phyloP scores from a whole-genome alignment of 2,329 filamentous ascomycete species.

The Dactylonectria macrodidyma region DNA sequence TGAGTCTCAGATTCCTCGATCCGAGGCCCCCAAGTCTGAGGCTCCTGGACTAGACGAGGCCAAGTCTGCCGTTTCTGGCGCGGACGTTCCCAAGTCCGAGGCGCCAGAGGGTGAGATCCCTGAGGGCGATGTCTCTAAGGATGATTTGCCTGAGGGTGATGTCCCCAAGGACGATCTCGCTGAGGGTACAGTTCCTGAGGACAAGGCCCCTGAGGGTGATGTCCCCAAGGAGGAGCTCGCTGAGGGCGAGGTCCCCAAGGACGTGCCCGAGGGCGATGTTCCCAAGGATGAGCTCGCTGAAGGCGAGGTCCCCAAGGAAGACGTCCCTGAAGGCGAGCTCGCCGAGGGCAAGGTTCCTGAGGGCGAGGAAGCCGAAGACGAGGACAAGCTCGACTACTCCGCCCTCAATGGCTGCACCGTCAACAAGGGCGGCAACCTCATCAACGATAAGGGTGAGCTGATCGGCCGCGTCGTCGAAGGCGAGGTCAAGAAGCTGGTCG shows the following conservation, averaged over 20 bases:
- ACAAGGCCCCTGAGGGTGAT: neutral
- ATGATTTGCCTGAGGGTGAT: neutral
- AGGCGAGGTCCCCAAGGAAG: slow-evolving; percentile 47
- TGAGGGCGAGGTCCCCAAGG: neutral
- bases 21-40: slow-evolving; percentile 61
- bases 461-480: slow-evolving; percentile 77
- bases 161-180: neutral
- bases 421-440: slow-evolving; percentile 72
- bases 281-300: neutral
- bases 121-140: slow-evolving; percentile 53
- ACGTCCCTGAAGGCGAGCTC: slow-evolving; percentile 49
- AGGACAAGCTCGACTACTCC: slow-evolving; percentile 59
- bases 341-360: slow-evolving; percentile 56
- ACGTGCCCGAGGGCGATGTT: neutral
- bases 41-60: slow-evolving; percentile 43
- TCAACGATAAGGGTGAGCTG: slow-evolving; percentile 66
- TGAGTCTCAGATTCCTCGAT: slow-evolving; percentile 18
- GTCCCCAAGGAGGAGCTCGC: neutral
- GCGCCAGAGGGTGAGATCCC: slow-evolving; percentile 34
- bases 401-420: slow-evolving; percentile 68
- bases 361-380: slow-evolving; percentile 43
- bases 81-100: too few species aligned
- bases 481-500: slow-evolving; percentile 73
- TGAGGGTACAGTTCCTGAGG: neutral
- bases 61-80: neutral